Evolutionary conservation across 148 eudicot species (phyloP).

Genomic region (Rheum nobile): DNA sequence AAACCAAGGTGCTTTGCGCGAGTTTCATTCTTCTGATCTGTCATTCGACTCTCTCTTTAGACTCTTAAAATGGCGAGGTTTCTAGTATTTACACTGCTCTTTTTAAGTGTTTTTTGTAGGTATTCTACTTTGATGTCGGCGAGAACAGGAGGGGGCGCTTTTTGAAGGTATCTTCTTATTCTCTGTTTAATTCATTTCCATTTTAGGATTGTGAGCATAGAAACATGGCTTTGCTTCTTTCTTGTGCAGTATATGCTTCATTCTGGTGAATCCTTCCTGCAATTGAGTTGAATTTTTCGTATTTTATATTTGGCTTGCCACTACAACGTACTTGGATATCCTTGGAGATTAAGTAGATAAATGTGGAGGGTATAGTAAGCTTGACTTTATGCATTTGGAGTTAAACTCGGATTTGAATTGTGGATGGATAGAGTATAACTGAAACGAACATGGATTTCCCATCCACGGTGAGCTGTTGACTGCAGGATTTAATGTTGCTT

Average conservation of each 20-base stretch:
- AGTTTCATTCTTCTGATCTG: too few species aligned
- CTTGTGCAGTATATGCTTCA: background rate
- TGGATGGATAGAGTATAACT: too few species aligned
- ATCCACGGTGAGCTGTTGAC: too few species aligned
- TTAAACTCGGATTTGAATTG: too few species aligned
- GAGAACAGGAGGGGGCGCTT: constrained; percentile 94
- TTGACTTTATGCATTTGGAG: too few species aligned
- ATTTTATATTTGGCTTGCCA: background rate
- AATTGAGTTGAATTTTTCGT: background rate
- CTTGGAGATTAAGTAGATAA: background rate
- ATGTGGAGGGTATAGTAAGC: too few species aligned
- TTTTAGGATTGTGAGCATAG: background rate
- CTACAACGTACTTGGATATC: background rate
- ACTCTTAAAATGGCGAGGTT: too few species aligned
- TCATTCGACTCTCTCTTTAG: too few species aligned
- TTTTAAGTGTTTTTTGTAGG: constrained; percentile 18
- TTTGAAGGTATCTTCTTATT: constrained; percentile 45
- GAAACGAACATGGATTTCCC: too few species aligned
- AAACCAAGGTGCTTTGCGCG: constrained; percentile 41
- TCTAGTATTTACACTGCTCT: background rate
- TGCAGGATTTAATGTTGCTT: too few species aligned
- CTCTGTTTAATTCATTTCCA: background rate
- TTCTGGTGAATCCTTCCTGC: background rate
- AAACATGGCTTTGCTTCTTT: background rate
- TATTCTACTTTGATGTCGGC: constrained; percentile 90